Conservation (phyloP, 768 basidiomycete genomes). For the Tricholoma sp. region DNA sequence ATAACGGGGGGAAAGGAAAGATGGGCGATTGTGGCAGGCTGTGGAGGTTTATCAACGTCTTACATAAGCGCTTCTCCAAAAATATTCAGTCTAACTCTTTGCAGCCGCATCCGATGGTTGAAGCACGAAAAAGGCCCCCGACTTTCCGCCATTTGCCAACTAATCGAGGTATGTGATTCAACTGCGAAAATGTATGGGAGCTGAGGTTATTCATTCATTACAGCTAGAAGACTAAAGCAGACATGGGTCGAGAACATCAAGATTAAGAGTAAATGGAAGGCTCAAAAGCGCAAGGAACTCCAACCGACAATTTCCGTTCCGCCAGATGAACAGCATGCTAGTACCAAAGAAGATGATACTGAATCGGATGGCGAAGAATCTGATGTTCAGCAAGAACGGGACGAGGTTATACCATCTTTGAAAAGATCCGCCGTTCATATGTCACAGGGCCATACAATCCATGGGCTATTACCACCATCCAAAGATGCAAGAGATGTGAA, state of each 20-base stretch:
- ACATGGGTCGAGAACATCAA: conserved; percentile 75
- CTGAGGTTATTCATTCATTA: conserved; percentile 8
- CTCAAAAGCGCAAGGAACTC: conserved; percentile 52
- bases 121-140: conserved; percentile 58
- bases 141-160: conserved; percentile 64
- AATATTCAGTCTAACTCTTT: conserved; percentile 2
- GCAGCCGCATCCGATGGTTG: conserved; percentile 18
- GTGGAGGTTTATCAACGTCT: conserved; percentile 20
- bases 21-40: conserved; percentile 10
- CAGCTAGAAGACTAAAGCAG: conserved; percentile 78
- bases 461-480: conserved; percentile 12
- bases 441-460: conserved; percentile 25
- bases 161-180: conserved; percentile 47
- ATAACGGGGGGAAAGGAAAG: conserved; percentile 16
- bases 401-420: conserved; percentile 7
- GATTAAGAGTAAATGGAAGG: conserved; percentile 74
- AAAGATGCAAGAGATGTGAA: conserved; percentile 14
- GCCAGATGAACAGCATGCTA: neutral
- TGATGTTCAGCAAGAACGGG: conserved; percentile 11
- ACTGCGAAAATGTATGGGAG: neutral
- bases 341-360: conserved; percentile 11
- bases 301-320: conserved; percentile 19
- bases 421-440: conserved; percentile 16
- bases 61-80: conserved; percentile 14
- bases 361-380: conserved; percentile 14